These are phyloP conservation scores for Aspergillus incahuasiensis DNA, from an alignment of 495 filamentous ascomycete species.

Conservation along the genomic window DNA sequence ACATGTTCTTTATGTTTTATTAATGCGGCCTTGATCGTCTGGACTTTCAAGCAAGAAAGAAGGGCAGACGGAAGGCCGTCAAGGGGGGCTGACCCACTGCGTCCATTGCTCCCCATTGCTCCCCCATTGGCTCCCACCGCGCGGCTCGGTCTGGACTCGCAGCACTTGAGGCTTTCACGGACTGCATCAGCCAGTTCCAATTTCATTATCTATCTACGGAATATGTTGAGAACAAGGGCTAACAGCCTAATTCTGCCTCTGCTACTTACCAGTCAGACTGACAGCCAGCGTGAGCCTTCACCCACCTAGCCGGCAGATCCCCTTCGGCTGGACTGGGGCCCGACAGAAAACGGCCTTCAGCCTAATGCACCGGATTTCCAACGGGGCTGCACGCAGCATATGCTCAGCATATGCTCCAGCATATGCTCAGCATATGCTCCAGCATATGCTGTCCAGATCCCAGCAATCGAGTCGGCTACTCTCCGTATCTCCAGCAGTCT, in stretches of 20 bases:
- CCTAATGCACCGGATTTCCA: slow-evolving; percentile 1
- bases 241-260: not conserved
- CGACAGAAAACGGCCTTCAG: slow-evolving; percentile 25
- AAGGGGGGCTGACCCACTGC: no score
- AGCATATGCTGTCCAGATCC: not conserved
- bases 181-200: no score
- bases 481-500: slow-evolving; percentile 1
- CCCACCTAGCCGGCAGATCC: not conserved
- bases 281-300: not conserved
- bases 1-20: slow-evolving; percentile 1
- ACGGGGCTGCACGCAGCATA: not conserved
- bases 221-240: no score
- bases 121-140: not conserved
- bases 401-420: not conserved
- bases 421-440: not conserved
- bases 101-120: no score
- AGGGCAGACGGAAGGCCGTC: not conserved
- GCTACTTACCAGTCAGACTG: not conserved
- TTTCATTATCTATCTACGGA: no score
- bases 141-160: slow-evolving; percentile 4
- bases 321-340: slow-evolving; percentile 16
- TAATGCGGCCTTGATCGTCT: not conserved
- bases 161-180: no score
- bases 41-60: not conserved
- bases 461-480: not conserved